These are phyloP conservation scores for Paracamarosporium sp. DNA, from an alignment of 2,329 filamentous ascomycete genomes.

Conservation along the genomic window DNA sequence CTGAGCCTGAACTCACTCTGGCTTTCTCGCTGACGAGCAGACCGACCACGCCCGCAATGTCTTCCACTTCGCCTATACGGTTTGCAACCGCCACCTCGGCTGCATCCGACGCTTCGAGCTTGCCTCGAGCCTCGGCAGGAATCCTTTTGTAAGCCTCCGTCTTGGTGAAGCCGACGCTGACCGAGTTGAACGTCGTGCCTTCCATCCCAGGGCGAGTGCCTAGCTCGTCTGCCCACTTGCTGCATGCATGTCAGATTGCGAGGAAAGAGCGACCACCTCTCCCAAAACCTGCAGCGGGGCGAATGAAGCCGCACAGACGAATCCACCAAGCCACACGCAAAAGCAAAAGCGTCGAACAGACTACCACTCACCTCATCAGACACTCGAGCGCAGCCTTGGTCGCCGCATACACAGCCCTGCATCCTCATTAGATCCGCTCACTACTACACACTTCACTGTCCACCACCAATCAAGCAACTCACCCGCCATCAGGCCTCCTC, in stretches of 20 bases:
- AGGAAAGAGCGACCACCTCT: not conserved
- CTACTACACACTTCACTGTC: not conserved
- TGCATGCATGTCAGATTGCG: conserved; percentile 9
- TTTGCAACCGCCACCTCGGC: conserved; percentile 18
- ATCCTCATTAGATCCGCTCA: not conserved
- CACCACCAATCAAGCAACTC: not conserved
- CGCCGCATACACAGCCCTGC: conserved; percentile 22
- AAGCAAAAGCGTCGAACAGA: not conserved
- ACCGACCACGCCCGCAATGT: conserved; percentile 74
- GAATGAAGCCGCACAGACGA: too few relatives aligned
- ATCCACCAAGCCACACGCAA: not conserved
- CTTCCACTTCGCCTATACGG: conserved; percentile 29
- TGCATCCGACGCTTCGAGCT: conserved; percentile 20
- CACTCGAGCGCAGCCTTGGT: conserved; percentile 26
- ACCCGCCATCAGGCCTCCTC: conserved; percentile 22
- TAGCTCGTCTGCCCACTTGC: conserved; percentile 25
- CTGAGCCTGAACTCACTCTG: conserved; percentile 8
- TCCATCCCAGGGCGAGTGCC: conserved; percentile 23
- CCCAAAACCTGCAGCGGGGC: too few relatives aligned
- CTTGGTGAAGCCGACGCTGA: conserved; percentile 31
- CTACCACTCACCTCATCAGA: conserved; percentile 20
- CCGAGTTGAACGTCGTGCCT: conserved; percentile 33
- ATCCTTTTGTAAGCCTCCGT: conserved; percentile 24
- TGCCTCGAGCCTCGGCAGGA: conserved; percentile 15
- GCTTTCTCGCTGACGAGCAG: conserved; percentile 40